Conservation (phyloP, 805 yeast species). For the Ogataea pignaliae region DNA sequence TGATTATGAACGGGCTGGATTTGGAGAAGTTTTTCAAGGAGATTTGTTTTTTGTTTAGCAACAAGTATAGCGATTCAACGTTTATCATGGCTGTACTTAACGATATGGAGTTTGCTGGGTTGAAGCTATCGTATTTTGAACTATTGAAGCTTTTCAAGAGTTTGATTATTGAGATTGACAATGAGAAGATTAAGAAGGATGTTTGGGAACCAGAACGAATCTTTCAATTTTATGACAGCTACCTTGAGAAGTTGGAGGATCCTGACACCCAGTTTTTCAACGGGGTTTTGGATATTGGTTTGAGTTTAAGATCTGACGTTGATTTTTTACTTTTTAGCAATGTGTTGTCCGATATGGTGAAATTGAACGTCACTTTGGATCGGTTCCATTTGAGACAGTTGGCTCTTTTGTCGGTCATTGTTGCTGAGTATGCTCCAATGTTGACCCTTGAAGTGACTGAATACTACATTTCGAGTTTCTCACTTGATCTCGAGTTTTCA, state of each 20-base stretch:
- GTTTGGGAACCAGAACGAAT: background rate
- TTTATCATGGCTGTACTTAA: background rate
- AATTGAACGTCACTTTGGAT: background rate
- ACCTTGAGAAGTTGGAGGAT: background rate
- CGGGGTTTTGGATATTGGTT: background rate
- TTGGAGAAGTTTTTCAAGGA: background rate
- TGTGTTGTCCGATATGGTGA: background rate
- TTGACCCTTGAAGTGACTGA: background rate
- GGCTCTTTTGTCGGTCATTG: background rate
- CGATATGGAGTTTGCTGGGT: background rate
- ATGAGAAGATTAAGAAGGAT: background rate
- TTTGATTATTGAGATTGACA: background rate
- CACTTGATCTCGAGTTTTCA: background rate
- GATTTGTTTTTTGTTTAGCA: background rate
- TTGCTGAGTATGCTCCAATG: background rate
- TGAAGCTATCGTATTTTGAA: background rate
- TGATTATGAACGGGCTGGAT: background rate
- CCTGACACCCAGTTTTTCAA: background rate
- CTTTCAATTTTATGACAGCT: background rate
- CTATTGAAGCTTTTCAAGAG: background rate
- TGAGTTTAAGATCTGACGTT: background rate
- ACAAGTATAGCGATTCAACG: background rate
- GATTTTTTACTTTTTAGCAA: background rate
- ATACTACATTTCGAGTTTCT: background rate
- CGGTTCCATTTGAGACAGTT: background rate